phyloP scores from a whole-genome alignment of 1,139 yeast genomes.

The Candida albicans region DNA sequence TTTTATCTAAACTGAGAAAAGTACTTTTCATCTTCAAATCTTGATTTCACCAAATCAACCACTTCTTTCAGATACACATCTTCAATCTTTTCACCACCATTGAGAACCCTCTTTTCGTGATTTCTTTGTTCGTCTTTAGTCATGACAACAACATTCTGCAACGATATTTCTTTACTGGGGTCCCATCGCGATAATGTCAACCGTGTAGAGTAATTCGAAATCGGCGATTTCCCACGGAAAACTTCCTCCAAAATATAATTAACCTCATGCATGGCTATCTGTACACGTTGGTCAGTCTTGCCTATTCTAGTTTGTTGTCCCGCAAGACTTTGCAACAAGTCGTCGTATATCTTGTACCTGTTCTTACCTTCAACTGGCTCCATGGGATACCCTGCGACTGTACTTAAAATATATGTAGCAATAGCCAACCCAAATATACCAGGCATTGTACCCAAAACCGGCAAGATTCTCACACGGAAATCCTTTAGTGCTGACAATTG shows the following conservation, averaged over 20 bases:
- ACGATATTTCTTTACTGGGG: conserved; percentile 53
- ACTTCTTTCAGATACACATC: conserved; percentile 68
- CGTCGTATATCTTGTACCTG: conserved; percentile 79
- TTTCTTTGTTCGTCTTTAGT: conserved; percentile 81
- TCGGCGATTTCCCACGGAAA: conserved; percentile 86
- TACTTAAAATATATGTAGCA: conserved; percentile 79
- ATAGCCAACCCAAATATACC: conserved; percentile 91
- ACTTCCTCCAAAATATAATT: conserved; percentile 90
- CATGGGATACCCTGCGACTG: conserved; percentile 81
- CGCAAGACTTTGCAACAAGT: conserved; percentile 76
- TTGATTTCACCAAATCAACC: conserved; percentile 54
- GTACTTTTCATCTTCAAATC: conserved; percentile 74
- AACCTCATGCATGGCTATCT: conserved; percentile 69
- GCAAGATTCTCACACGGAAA: conserved; percentile 89
- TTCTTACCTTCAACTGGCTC: conserved; percentile 93
- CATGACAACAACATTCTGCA: conserved; percentile 80
- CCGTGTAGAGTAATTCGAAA: conserved; percentile 81
- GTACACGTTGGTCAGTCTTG: conserved; percentile 65
- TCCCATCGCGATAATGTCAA: conserved; percentile 84
- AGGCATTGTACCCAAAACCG: conserved; percentile 95
- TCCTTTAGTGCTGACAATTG: conserved; percentile 84
- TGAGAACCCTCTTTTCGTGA: conserved; percentile 75
- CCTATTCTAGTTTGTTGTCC: conserved; percentile 85
- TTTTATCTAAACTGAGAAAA: conserved; percentile 53
- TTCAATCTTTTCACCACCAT: conserved; percentile 58